phyloP scores from a whole-genome alignment of 2,329 filamentous ascomycete genomes.

The Salinomyces thailandicus region DNA sequence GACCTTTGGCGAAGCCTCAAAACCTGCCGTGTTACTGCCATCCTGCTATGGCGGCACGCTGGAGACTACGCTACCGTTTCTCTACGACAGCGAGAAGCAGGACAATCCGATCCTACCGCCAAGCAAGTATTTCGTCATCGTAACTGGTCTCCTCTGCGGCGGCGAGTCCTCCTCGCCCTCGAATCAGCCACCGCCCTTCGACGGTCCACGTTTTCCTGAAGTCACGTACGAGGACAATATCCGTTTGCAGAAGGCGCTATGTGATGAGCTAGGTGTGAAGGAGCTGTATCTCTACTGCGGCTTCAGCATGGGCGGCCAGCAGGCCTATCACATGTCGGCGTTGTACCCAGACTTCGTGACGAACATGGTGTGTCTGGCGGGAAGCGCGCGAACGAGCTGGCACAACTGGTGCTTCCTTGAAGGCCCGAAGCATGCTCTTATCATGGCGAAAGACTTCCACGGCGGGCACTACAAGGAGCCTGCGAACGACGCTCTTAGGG shows the following conservation, averaged over 20 bases:
- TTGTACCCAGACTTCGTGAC: constrained; percentile 41
- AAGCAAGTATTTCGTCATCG: constrained; percentile 38
- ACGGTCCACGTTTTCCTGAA: constrained; percentile 33
- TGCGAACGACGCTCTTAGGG: constrained; percentile 26
- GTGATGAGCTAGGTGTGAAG: constrained; percentile 32
- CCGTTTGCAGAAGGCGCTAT: constrained; percentile 38
- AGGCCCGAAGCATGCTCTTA: constrained; percentile 40
- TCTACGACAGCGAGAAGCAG: constrained; percentile 24
- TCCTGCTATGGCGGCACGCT: constrained; percentile 48
- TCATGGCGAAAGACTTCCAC: constrained; percentile 34
- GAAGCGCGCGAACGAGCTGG: constrained; percentile 39
- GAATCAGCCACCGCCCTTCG: constrained; percentile 29
- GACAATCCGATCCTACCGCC: constrained; percentile 34
- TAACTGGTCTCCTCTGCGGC: constrained; percentile 44
- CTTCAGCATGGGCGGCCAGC: constrained; percentile 48
- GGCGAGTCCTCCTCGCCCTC: constrained; percentile 46
- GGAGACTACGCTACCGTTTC: constrained; percentile 40
- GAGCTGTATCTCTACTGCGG: constrained; percentile 41
- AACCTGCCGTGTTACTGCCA: constrained; percentile 38
- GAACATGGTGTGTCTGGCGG: constrained; percentile 40
- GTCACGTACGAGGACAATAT: constrained; percentile 43
- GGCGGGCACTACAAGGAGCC: constrained; percentile 22
- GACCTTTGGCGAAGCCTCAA: constrained; percentile 30
- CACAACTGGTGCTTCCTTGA: constrained; percentile 49
- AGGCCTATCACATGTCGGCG: constrained; percentile 43